These are phyloP conservation scores for Solanum piurae DNA, from an alignment of 257 asterid genomes.

Conservation along the genomic window DNA sequence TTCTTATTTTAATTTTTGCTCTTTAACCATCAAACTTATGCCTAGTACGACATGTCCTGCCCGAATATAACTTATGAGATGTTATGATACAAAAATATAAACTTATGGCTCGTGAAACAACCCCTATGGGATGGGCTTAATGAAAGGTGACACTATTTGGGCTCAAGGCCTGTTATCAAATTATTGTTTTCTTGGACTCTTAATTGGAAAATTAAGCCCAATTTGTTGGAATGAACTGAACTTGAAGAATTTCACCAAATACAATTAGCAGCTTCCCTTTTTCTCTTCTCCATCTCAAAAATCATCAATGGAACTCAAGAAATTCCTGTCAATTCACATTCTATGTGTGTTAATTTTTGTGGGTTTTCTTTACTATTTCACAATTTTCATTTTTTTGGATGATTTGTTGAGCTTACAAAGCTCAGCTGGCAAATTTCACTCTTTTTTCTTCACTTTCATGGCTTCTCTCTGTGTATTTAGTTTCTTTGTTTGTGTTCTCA, in stretches of 20 bases:
- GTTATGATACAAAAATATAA: too few species aligned
- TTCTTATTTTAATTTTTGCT: too few species aligned
- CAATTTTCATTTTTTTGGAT: constrained; percentile 58
- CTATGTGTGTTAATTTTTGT: constrained; percentile 30
- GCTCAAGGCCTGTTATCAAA: not conserved
- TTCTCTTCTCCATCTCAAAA: constrained; percentile 9
- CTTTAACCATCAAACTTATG: not conserved
- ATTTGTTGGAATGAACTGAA: not conserved
- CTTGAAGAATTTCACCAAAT: not conserved
- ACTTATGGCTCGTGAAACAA: too few species aligned
- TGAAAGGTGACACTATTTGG: not conserved
- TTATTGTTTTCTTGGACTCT: not conserved
- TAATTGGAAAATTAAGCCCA: not conserved
- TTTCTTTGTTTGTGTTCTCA: constrained; percentile 36
- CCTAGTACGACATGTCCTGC: not conserved
- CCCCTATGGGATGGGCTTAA: not conserved
- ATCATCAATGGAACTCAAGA: constrained; percentile 37
- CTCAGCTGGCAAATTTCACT: constrained; percentile 50
- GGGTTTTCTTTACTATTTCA: constrained; percentile 55
- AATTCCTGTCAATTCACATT: constrained; percentile 49
- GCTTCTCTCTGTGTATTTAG: constrained; percentile 32
- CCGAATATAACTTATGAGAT: too few species aligned
- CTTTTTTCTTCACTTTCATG: constrained; percentile 49
- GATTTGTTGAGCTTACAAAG: constrained; percentile 55
- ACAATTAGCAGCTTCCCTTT: not conserved